phyloP scores from a whole-genome alignment of 768 basidiomycete species.

The Calocera cornea region DNA sequence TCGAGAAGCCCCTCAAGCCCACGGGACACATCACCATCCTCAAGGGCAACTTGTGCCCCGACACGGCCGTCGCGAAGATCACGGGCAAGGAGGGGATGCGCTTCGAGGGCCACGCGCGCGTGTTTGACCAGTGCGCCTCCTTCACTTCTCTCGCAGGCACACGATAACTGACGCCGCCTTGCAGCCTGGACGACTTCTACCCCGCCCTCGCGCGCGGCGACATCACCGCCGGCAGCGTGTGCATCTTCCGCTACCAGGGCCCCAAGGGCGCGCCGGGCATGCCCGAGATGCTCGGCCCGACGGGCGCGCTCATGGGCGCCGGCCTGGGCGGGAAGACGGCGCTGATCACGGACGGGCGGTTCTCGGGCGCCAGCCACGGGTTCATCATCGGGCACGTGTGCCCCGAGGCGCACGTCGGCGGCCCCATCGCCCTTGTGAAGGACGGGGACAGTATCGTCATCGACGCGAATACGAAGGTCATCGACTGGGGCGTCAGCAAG shows the following conservation, averaged over 20 bases:
- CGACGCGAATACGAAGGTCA: constrained; percentile 48
- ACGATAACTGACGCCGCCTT: constrained; percentile 7
- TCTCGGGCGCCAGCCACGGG: constrained; percentile 67
- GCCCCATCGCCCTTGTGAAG: constrained; percentile 74
- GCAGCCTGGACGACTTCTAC: constrained; percentile 55
- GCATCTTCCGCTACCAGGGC: constrained; percentile 79
- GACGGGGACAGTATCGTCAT: constrained; percentile 72
- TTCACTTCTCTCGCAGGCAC: background rate
- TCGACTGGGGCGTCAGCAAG: constrained; percentile 61
- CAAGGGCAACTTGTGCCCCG: constrained; percentile 78
- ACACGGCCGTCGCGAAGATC: constrained; percentile 78
- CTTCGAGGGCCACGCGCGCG: constrained; percentile 47
- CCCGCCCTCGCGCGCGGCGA: constrained; percentile 58
- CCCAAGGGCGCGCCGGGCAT: constrained; percentile 87
- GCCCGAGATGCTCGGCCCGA: constrained; percentile 73
- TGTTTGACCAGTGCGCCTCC: background rate
- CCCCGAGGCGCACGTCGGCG: constrained; percentile 60
- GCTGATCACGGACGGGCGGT: constrained; percentile 78
- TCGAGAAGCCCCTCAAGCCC: constrained; percentile 69
- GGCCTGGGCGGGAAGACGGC: constrained; percentile 66
- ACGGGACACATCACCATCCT: constrained; percentile 82
- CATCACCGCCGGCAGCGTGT: constrained; percentile 57
- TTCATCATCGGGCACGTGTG: constrained; percentile 51
- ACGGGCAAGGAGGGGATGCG: constrained; percentile 81
- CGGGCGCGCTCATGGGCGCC: constrained; percentile 72